These are phyloP conservation scores for Cladorrhinum sp. DNA, from an alignment of 2,329 filamentous ascomycete species.

Conservation along the genomic window DNA sequence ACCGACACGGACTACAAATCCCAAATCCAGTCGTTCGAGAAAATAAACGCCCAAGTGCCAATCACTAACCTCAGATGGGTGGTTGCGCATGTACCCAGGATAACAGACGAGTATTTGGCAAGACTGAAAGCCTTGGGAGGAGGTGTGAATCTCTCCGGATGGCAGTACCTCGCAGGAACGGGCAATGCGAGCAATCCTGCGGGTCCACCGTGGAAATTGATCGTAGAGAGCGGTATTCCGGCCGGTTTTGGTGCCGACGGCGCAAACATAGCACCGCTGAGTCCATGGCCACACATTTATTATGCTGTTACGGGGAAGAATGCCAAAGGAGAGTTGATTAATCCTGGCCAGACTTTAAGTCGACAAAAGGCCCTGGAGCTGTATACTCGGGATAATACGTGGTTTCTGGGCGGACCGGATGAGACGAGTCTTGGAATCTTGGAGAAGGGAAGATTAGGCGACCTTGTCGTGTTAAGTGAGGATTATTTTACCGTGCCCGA, in stretches of 20 bases:
- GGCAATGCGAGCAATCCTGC: slow-evolving; percentile 23
- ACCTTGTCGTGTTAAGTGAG: slow-evolving; percentile 29
- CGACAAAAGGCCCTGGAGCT: slow-evolving; percentile 25
- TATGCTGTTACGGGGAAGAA: slow-evolving; percentile 32
- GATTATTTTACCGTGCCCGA: slow-evolving; percentile 30
- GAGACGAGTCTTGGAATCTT: slow-evolving; percentile 27
- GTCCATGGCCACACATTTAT: slow-evolving; percentile 32
- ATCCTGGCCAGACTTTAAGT: slow-evolving; percentile 27
- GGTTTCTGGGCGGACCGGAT: slow-evolving; percentile 31
- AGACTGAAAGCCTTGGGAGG: slow-evolving; percentile 29
- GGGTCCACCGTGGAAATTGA: slow-evolving; percentile 31
- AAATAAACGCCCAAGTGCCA: slow-evolving; percentile 18
- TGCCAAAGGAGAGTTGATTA: slow-evolving; percentile 28
- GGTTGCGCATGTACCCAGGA: slow-evolving; percentile 30
- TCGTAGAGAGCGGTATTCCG: slow-evolving; percentile 30
- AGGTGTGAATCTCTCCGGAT: slow-evolving; percentile 31
- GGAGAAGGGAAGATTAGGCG: slow-evolving; percentile 29
- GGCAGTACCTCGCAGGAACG: slow-evolving; percentile 27
- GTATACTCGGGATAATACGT: slow-evolving; percentile 30
- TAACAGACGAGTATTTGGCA: slow-evolving; percentile 27
- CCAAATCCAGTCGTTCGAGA: slow-evolving; percentile 29
- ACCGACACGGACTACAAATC: slow-evolving; percentile 24
- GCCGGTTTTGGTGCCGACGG: slow-evolving; percentile 31
- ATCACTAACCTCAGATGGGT: slow-evolving; percentile 30
- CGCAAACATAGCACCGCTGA: slow-evolving; percentile 32